Conservation (phyloP, 2,329 filamentous ascomycete species). For the Monosporascus sp. region DNA sequence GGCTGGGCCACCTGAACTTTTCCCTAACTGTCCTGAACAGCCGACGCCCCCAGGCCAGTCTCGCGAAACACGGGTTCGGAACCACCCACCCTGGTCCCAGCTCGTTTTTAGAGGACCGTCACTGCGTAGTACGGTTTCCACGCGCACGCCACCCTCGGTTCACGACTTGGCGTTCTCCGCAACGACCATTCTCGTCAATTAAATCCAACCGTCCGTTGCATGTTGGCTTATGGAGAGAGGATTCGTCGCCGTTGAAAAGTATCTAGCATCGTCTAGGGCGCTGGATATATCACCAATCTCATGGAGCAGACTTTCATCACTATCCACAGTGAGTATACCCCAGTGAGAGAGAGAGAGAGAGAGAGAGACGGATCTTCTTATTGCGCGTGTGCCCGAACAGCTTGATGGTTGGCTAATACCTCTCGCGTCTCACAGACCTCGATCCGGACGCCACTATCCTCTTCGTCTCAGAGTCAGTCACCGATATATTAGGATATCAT, state of each 20-base stretch:
- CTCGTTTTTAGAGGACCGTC: constrained; percentile 17
- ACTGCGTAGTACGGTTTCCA: constrained; percentile 6
- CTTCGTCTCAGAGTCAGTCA: constrained; percentile 77
- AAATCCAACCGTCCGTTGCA: constrained; percentile 11
- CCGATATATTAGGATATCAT: constrained; percentile 65
- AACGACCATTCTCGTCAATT: constrained; percentile 11
- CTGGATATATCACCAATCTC: constrained; percentile 21
- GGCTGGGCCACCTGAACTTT: constrained; percentile 20
- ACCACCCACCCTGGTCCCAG: constrained; percentile 20
- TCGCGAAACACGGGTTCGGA: constrained; percentile 22
- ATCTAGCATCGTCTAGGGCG: constrained; percentile 15
- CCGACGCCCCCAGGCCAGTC: constrained; percentile 20
- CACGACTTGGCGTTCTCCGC: constrained; percentile 15
- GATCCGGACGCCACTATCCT: constrained; percentile 70
- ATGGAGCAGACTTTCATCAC: constrained; percentile 90
- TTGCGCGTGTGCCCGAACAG: constrained; percentile 3
- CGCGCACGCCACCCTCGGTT: constrained; percentile 11
- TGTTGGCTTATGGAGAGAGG: constrained; percentile 17
- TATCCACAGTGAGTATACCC: constrained; percentile 66
- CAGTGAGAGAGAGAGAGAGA: not conserved
- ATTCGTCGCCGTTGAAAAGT: constrained; percentile 14
- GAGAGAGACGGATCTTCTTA: constrained; percentile 2
- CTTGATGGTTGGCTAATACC: constrained; percentile 10
- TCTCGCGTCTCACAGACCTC: constrained; percentile 50
- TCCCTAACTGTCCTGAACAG: constrained; percentile 19